Conservation (phyloP, 495 filamentous ascomycete species). For the Aspergillus olivimuriae region DNA sequence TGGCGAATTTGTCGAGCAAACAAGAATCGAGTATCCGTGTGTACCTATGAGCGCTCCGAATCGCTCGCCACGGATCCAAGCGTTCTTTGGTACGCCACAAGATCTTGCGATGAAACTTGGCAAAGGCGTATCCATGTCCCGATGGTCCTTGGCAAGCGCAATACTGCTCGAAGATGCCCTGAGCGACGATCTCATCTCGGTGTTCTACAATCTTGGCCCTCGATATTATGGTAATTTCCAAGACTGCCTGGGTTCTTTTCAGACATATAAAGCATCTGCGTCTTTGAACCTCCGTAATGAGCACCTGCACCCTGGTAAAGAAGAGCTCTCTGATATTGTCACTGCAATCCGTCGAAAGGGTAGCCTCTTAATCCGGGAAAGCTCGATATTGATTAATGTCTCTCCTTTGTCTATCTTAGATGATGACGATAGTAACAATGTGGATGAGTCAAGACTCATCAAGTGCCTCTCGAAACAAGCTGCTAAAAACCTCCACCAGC, state of each 20-base stretch:
- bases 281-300: constrained; percentile 87
- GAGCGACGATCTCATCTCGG: constrained; percentile 87
- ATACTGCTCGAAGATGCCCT: constrained; percentile 83
- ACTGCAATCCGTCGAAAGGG: constrained; percentile 79
- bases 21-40: constrained; percentile 80
- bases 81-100: constrained; percentile 88
- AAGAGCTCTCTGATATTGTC: constrained; percentile 87
- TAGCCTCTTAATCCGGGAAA: constrained; percentile 71
- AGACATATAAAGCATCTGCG: constrained; percentile 94
- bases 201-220: constrained; percentile 81
- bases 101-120: constrained; percentile 81
- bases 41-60: constrained; percentile 50
- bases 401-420: constrained; percentile 72
- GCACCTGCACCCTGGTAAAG: constrained; percentile 81
- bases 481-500: constrained; percentile 61
- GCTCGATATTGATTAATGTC: constrained; percentile 77
- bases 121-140: constrained; percentile 63
- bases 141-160: constrained; percentile 83
- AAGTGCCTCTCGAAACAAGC: constrained; percentile 71
- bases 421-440: constrained; percentile 60
- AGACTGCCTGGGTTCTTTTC: constrained; percentile 91
- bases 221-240: constrained; percentile 94
- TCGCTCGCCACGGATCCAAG: constrained; percentile 64
- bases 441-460: constrained; percentile 67
- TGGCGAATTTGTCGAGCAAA: constrained; percentile 88